phyloP scores from a whole-genome alignment of 352 stramenopile genomes.

The Aphanomyces cochlioides region DNA sequence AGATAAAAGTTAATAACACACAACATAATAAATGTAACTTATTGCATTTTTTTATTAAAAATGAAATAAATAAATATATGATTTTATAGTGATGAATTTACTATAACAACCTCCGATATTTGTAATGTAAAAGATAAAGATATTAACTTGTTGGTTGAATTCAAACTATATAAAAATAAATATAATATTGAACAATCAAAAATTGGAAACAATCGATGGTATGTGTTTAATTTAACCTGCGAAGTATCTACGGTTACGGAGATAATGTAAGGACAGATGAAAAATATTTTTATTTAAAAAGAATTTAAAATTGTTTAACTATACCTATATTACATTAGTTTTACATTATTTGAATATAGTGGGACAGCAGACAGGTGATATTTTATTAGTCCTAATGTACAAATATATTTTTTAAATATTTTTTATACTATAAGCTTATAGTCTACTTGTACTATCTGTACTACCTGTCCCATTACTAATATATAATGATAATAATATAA shows the following conservation, averaged over 20 bases:
- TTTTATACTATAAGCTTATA: constrained; percentile 6
- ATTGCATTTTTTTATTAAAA: constrained; percentile 12
- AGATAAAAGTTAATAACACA: constrained; percentile 6
- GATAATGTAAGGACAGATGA: neutral
- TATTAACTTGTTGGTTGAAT: neutral
- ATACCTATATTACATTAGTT: neutral
- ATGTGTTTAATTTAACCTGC: neutral
- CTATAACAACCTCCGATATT: neutral
- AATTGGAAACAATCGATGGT: constrained; percentile 4
- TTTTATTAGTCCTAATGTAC: constrained; percentile 2
- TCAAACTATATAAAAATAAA: constrained; percentile 1
- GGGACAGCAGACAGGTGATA: neutral
- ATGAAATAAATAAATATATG: constrained; percentile 11
- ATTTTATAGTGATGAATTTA: neutral
- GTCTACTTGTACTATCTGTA: constrained; percentile 1
- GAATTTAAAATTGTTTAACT: neutral
- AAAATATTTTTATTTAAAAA: neutral
- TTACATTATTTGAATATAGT: neutral
- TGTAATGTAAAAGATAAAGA: constrained; percentile 10
- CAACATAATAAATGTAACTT: constrained; percentile 8
- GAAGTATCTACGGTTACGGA: neutral
- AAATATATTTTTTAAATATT: constrained; percentile 2
- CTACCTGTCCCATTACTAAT: constrained; percentile 5
- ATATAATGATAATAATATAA: constrained; percentile 5
- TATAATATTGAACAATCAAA: neutral